A percentile compares a stretch with the other conserved stretches of the same genome.
phyloP scores from a whole-genome alignment of 371 early-diverging fungal species.

The Dichotomocladium elegans region DNA sequence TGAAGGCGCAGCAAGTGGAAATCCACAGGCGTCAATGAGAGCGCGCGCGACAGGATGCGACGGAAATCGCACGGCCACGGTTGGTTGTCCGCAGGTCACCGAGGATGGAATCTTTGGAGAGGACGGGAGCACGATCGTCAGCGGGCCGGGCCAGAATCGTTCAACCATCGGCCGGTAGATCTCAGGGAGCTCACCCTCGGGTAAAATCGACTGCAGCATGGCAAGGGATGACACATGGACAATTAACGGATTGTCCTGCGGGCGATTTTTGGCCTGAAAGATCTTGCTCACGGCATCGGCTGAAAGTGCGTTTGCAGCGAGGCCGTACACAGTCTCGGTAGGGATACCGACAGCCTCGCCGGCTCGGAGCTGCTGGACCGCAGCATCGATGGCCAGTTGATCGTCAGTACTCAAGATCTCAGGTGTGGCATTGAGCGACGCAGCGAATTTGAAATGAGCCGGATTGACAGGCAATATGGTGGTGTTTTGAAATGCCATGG shows the following conservation, averaged over 20 bases:
- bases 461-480: conserved; percentile 11
- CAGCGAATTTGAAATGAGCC: conserved; percentile 7
- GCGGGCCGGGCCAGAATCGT: conserved; percentile 96
- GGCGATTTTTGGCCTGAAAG: conserved; percentile 92
- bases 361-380: conserved; percentile 34
- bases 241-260: conserved; percentile 98
- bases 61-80: conserved; percentile 96
- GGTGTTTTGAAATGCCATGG: neutral
- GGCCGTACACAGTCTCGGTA: conserved; percentile 99
- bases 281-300: conserved; percentile 76
- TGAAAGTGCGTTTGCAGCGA: conserved; percentile 90
- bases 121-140: conserved; percentile 91
- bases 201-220: conserved; percentile 81
- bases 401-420: conserved; percentile 19
- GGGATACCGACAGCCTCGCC: conserved; percentile 91
- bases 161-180: conserved; percentile 67
- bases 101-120: conserved; percentile 61
- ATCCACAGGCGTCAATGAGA: conserved; percentile 81
- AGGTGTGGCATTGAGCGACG: conserved; percentile 12
- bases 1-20: conserved; percentile 99
- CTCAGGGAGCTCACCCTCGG: conserved; percentile 53
- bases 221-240: conserved; percentile 91
- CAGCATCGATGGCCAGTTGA: conserved; percentile 37
- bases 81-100: conserved; percentile 86
- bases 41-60: conserved; percentile 89